Base-by-base conservation (phyloP, 768 basidiomycete genomes). In the Termitomyces sp. region DNA sequence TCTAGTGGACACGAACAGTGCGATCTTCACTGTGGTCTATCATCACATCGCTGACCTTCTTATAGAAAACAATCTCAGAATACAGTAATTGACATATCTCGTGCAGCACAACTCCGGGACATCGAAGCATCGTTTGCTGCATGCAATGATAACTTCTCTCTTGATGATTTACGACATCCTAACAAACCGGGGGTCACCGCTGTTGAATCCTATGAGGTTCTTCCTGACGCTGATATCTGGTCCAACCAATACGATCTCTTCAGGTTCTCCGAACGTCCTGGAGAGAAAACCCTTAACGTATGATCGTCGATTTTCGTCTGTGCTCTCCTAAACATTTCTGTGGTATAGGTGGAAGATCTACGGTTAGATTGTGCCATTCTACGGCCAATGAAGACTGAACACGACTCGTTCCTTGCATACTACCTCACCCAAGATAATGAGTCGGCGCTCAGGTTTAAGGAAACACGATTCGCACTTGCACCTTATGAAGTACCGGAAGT, bases 211-310 rank as follows among this genome's bases (percentile, higher is more conserved):
- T 94, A 84, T 68, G 87, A 93, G 58, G 73, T 95, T 51, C 77
- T 93, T 12, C 94, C 94, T 0, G 92, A 96, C 63, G 79, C 81
- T 3, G 85, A 89, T 56, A 85, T 94, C 35, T 96, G 92, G 91
- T 83, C 90, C 39, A 95, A 92, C 65, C 87, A 88, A 58, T 92
- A 93, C 65, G 91, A 94, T 67, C 67, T 94, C 50, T 92, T 94
- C 76, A 75, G 86, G 54, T 94, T 94, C 66, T 85, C 85, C 11
- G 91, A 94, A 66, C 76, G 91, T 18, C 91, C 91, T 15, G 91
- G 91, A n/a, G 91, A 94, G 53, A 76, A 85, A 42, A 62, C 80
- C 13, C 62, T 80, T 7, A 90, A 92, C 60, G 90, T 90, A 50
- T 38, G 50, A 52, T 82, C 70, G 27, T 36, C 38, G 15, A 33